These are phyloP conservation scores for Silybum marianum DNA, from an alignment of 129 eudicot genomes.

Conservation along the genomic window DNA sequence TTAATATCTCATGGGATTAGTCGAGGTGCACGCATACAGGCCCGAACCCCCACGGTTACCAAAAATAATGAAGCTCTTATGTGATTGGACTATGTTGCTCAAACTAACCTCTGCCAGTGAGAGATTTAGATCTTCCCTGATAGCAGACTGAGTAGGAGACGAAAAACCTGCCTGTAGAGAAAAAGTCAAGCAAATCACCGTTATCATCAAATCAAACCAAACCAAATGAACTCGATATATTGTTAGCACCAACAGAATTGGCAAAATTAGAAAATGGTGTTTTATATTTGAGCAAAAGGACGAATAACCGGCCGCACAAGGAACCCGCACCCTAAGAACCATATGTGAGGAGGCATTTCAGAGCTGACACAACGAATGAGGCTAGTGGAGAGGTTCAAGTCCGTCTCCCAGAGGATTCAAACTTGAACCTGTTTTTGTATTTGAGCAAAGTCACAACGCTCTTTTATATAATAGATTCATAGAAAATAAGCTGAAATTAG, in stretches of 20 bases:
- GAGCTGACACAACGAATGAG: neutral
- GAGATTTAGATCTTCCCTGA: conserved; percentile 65
- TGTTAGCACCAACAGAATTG: conserved; percentile 18
- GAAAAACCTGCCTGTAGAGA: conserved; percentile 86
- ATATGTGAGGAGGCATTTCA: neutral
- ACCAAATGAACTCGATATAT: neutral
- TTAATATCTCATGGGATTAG: neutral
- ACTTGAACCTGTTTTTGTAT: neutral
- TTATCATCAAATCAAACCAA: conserved; percentile 14
- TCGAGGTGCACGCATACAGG: neutral
- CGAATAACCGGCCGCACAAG: neutral
- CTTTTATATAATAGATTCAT: neutral
- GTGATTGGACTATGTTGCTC: conserved; percentile 9
- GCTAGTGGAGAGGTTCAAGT: neutral
- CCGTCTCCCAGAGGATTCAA: neutral
- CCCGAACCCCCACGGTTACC: neutral
- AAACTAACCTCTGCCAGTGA: conserved; percentile 66
- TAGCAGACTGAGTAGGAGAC: conserved; percentile 80
- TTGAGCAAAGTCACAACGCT: neutral
- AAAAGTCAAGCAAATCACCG: neutral
- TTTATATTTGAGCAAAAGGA: neutral
- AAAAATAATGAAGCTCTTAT: neutral
- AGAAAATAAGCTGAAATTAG: neutral
- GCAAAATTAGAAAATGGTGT: neutral
- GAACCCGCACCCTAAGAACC: neutral